These are phyloP conservation scores for Kwoniella mangroviensis DNA, from an alignment of 768 basidiomycete genomes.

Conservation along the genomic window DNA sequence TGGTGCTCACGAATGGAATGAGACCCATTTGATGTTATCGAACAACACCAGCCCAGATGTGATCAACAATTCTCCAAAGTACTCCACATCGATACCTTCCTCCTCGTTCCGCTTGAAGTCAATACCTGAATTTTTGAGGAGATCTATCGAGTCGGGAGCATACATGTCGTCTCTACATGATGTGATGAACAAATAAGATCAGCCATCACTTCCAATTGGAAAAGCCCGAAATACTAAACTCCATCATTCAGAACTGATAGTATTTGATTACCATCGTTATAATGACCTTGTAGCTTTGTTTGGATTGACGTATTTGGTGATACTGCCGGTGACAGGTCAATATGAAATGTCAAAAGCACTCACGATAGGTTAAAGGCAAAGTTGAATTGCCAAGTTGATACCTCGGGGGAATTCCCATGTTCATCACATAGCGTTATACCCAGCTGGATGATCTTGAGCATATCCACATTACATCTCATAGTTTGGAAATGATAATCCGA, in stretches of 20 bases:
- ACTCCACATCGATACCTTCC: constrained; percentile 86
- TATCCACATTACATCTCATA: constrained; percentile 98
- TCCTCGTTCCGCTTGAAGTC: constrained; percentile 94
- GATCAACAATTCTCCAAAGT: constrained; percentile 96
- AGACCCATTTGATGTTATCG: constrained; percentile 92
- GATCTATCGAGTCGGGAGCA: constrained; percentile 94
- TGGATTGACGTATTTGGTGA: no score
- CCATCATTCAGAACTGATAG: no score
- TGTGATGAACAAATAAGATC: not conserved
- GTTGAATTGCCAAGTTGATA: constrained; percentile 99
- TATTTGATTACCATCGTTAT: no score
- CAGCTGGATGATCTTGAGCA: constrained; percentile 95
- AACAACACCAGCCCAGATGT: constrained; percentile 90
- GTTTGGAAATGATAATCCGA: constrained; percentile 99
- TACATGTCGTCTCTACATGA: constrained; percentile 93
- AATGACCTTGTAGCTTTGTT: no score
- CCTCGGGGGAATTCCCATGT: constrained; percentile 87
- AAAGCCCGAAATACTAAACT: no score
- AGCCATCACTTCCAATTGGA: not conserved
- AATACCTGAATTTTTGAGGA: constrained; percentile 91
- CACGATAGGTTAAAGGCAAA: constrained; percentile 90
- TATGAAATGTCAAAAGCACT: no score
- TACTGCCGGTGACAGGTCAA: no score
- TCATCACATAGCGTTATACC: constrained; percentile 94
- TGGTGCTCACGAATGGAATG: constrained; percentile 85